A percentile compares a stretch with the other conserved stretches of the same genome.
Conservation (phyloP, 2,329 filamentous ascomycete genomes). For the Bretziella fagacearum region DNA sequence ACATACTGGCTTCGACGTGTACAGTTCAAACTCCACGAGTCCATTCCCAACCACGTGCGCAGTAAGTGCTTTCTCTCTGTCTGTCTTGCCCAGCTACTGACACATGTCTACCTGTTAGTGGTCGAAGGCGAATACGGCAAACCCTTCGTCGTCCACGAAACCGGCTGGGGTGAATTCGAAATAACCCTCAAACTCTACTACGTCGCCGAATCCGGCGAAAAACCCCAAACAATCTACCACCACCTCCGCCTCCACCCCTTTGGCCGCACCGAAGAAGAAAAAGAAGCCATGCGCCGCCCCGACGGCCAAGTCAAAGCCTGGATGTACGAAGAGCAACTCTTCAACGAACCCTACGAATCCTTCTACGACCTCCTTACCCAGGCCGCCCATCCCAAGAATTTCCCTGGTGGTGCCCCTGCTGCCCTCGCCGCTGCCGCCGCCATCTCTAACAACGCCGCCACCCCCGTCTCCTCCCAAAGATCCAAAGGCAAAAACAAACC, state of each 20-base stretch:
- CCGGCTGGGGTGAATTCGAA: conserved; percentile 96
- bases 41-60: conserved; percentile 78
- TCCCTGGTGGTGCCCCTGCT: conserved; percentile 17
- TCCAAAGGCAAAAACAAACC: conserved; percentile 37
- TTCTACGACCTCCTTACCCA: conserved; percentile 77
- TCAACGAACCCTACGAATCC: conserved; percentile 89
- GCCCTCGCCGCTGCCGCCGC: conserved; percentile 13
- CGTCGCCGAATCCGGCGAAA: conserved; percentile 71
- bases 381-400: conserved; percentile 41
- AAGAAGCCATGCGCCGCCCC: conserved; percentile 38
- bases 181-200: conserved; percentile 94
- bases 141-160: conserved; percentile 73
- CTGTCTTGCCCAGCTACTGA: not conserved
- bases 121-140: conserved; percentile 53
- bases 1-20: conserved; percentile 94
- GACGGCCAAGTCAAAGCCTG: conserved; percentile 55
- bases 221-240: conserved; percentile 90
- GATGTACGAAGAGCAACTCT: conserved; percentile 84
- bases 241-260: conserved; percentile 83
- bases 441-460: conserved; percentile 15
- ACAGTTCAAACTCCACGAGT: conserved; percentile 96
- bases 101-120: conserved; percentile 24
- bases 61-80: conserved; percentile 30
- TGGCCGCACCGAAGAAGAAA: conserved; percentile 62
- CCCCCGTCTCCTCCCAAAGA: conserved; percentile 27